A percentile compares a stretch with the other conserved stretches of the same genome.
Evolutionary conservation across 2,329 filamentous ascomycete genomes (phyloP).

Genomic region (Claviceps sp.): DNA sequence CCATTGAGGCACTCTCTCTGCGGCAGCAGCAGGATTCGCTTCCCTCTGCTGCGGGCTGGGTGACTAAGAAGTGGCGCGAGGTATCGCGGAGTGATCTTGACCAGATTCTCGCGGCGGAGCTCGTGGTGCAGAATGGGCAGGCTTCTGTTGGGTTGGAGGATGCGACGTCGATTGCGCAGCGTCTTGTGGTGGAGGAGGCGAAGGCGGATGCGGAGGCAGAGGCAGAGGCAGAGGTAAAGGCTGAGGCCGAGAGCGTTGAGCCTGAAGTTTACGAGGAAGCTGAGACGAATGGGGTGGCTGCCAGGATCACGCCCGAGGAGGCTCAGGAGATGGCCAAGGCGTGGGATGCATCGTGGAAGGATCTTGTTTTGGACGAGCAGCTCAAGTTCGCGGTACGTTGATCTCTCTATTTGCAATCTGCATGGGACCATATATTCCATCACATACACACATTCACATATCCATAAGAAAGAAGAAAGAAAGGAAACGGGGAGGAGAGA

Average conservation of each 20-base stretch:
- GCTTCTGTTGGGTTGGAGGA: conserved; percentile 25
- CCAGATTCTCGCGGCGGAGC: conserved; percentile 20
- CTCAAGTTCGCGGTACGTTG: conserved; percentile 62
- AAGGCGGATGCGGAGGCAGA: too few species aligned
- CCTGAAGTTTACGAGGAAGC: too few species aligned
- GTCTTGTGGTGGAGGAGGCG: background rate
- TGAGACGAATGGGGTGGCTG: background rate
- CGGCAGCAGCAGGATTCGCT: conserved; percentile 14
- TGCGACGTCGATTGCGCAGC: conserved; percentile 14
- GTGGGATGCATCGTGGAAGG: conserved; percentile 45
- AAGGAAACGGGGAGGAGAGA: background rate
- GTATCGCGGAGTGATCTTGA: conserved; percentile 20
- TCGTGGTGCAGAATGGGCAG: conserved; percentile 28
- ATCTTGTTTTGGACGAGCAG: conserved; percentile 40
- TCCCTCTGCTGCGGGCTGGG: conserved; percentile 16
- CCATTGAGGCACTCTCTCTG: conserved; percentile 38
- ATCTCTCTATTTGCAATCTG: background rate
- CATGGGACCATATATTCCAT: background rate
- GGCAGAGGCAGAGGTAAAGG: conserved; percentile 9
- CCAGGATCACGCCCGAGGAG: conserved; percentile 17
- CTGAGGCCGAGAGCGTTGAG: conserved; percentile 19
- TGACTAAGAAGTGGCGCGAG: conserved; percentile 20
- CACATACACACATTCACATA: background rate
- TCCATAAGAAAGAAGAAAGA: background rate
- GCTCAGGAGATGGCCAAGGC: conserved; percentile 27